Percentiles rank a stretch among this genome's conserved stretches.
phyloP scores from a whole-genome alignment of 2,329 filamentous ascomycete species.

The Alternaria angustiovoidea region DNA sequence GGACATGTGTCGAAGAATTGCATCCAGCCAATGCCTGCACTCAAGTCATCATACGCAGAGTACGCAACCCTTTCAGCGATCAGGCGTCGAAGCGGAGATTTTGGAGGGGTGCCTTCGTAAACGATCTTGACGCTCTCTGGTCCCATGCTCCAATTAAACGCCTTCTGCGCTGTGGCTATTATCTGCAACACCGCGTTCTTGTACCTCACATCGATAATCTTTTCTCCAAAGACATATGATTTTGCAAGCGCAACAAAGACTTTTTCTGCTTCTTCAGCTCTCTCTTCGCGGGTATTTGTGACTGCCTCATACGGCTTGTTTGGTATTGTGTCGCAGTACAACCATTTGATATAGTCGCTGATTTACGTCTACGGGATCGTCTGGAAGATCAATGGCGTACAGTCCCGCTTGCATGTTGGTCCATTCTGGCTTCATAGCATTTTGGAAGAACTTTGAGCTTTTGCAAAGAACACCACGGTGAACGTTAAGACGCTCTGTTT shows the following conservation, averaged over 20 bases:
- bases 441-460: background rate
- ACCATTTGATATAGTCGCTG: background rate
- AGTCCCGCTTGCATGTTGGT: background rate
- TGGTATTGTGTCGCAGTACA: background rate
- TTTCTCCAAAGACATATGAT: background rate
- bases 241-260: background rate
- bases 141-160: background rate
- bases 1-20: too few relatives aligned
- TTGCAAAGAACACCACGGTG: background rate
- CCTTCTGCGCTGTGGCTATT: fast-evolving
- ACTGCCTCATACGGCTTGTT: background rate
- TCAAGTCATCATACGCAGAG: too few relatives aligned
- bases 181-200: background rate
- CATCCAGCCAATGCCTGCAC: background rate
- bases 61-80: background rate
- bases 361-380: fast-evolving
- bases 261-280: background rate
- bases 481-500: background rate
- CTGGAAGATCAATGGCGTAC: background rate
- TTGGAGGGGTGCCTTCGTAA: background rate
- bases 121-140: background rate
- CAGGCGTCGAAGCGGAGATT: background rate
- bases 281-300: background rate
- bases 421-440: background rate
- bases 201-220: fast-evolving